Evolutionary conservation across 2,329 filamentous ascomycete species (phyloP).

Genomic region (Akanthomyces dipterigenus): DNA sequence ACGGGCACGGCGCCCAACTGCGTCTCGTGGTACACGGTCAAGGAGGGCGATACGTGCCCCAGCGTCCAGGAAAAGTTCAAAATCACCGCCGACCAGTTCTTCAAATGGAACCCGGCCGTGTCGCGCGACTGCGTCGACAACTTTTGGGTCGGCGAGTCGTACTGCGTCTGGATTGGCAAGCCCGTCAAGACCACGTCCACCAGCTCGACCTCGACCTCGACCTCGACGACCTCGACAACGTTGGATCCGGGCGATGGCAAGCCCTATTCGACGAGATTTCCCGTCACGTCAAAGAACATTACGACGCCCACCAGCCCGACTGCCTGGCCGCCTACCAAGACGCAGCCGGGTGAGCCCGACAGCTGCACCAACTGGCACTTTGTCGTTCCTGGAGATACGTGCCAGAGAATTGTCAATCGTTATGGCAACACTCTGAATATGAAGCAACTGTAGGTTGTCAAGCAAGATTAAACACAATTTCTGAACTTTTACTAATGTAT

Average conservation of each 20-base stretch:
- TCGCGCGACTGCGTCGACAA: constrained; percentile 21
- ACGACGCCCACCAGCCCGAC: constrained; percentile 9
- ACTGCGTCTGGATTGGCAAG: constrained; percentile 20
- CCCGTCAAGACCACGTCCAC: constrained; percentile 7
- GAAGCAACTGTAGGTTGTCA: neutral
- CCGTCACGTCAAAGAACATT: constrained; percentile 9
- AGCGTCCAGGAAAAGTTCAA: constrained; percentile 14
- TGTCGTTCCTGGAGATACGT: constrained; percentile 8
- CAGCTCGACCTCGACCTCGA: neutral
- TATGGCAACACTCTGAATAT: neutral
- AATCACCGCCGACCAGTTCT: constrained; percentile 21
- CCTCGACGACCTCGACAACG: neutral
- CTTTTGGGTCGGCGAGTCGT: constrained; percentile 20
- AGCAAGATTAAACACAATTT: neutral
- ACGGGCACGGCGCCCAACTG: constrained; percentile 11
- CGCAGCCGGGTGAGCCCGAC: constrained; percentile 16
- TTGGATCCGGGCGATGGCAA: neutral
- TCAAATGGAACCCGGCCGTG: constrained; percentile 23
- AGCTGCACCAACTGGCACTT: constrained; percentile 15
- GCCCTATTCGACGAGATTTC: constrained; percentile 5
- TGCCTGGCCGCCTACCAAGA: constrained; percentile 16
- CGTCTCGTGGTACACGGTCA: constrained; percentile 16
- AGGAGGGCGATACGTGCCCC: constrained; percentile 17
- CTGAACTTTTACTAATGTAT: neutral
- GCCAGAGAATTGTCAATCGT: constrained; percentile 8